Evolutionary conservation across 73 alveolate species (phyloP), one percentile per base, ranked within the genome.

Genomic region (Paramecium tetraurelia): DNA sequence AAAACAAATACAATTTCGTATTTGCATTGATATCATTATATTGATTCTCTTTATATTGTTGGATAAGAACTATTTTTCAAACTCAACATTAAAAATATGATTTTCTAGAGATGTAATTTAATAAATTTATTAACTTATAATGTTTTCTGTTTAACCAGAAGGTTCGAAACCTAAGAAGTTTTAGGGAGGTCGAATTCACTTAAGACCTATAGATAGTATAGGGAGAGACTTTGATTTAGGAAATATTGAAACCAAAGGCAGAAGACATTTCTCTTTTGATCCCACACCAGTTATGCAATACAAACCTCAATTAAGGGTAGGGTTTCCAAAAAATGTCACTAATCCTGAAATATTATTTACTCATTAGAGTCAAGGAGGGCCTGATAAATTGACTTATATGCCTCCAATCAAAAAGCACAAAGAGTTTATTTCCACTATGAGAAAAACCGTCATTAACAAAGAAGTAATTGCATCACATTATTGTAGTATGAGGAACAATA

Each of bases 261-360:
- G 72, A 80, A 80, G 36, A 22, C 90, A 80, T 80, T 80, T 44
- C 12, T 41, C 70, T 31, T 80, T 44, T 12, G 70, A 46, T 22
- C 70, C 90, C 14, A 80, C 90, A 46, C 90, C 90, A 18, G 90
- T 80, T 80, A 80, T 80, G 90, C 76, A 80, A 21, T 80, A 80
- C 18, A 80, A 80, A 48, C 50, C 90, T 9, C 35, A 33, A 20
- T 44, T 80, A 35, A 80, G 57, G 7, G 90, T 80, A 2, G 90
- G 90, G 10, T 80, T 41, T 80, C 90, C 90, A 20, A 80, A 80
- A 43, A 80, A 80, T 80, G 44, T 80, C n/a, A 80, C 90, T 1
- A 80, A 80, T 80, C 90, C 90, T 44, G 90, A 80, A 80, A 80
- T 80, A 11, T 22, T 80, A 80, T 80, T 80, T 43, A 80, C 90